A percentile compares a stretch with the other conserved stretches of the same genome.
These are phyloP conservation scores for Lineolata rhizophorae DNA, from an alignment of 495 filamentous ascomycete species.

Conservation along the genomic window DNA sequence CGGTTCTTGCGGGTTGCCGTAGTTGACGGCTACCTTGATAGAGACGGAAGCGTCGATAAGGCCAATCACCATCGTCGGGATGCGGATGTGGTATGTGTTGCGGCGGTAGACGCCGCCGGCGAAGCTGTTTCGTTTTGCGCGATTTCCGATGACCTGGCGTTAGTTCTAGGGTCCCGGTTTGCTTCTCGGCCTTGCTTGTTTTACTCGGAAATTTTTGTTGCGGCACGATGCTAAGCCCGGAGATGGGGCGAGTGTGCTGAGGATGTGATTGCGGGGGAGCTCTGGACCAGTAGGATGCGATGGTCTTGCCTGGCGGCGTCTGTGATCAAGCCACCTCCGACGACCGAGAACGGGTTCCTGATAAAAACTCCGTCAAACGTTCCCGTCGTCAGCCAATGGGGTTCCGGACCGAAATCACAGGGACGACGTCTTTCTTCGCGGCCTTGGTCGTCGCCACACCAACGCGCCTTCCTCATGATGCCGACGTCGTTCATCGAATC, in stretches of 20 bases:
- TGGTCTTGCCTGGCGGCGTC: constrained; percentile 39
- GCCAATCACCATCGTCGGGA: constrained; percentile 44
- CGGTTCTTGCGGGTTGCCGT: no score
- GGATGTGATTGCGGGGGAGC: no score
- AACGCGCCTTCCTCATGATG: constrained; percentile 31
- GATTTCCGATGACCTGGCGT: no score
- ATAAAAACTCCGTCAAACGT: not conserved
- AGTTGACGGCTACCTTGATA: constrained; percentile 45
- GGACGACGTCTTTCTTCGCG: not conserved
- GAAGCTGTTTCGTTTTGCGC: constrained; percentile 21
- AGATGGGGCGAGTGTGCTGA: no score
- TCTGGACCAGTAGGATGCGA: no score
- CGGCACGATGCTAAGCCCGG: no score
- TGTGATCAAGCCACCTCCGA: constrained; percentile 38
- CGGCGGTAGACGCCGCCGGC: constrained; percentile 24
- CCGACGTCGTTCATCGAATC: constrained; percentile 44
- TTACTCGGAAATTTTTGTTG: no score
- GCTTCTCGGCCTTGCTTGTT: no score
- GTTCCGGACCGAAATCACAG: no score
- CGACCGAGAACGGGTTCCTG: constrained; percentile 41
- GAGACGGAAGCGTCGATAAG: constrained; percentile 43
- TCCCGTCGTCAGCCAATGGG: no score
- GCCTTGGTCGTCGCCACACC: not conserved
- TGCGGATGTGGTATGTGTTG: constrained; percentile 22
- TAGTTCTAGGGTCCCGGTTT: no score